These are phyloP conservation scores for Hypomontagnella submonticulosa DNA, from an alignment of 495 filamentous ascomycete genomes.

Conservation along the genomic window DNA sequence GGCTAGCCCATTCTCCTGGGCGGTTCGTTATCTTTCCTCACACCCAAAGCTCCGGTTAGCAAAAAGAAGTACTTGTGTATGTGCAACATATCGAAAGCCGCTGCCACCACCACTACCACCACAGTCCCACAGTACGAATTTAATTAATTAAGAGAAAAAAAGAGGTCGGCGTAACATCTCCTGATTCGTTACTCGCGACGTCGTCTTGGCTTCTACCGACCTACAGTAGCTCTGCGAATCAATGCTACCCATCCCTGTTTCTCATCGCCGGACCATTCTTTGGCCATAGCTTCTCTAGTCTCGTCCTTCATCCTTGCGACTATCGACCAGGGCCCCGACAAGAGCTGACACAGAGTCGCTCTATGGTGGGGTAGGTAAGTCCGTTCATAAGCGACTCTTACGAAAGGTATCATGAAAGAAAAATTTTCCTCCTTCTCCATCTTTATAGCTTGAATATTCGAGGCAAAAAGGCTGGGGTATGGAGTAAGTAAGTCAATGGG, in stretches of 20 bases:
- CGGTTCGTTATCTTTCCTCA: slow-evolving; percentile 37
- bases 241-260: slow-evolving; percentile 27
- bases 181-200: slow-evolving; percentile 32
- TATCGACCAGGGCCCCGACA: slow-evolving; percentile 14
- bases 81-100: slow-evolving; percentile 1
- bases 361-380: slow-evolving; percentile 17
- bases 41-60: slow-evolving; percentile 12
- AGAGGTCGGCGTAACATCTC: slow-evolving; percentile 14
- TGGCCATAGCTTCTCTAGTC: slow-evolving; percentile 39
- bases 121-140: slow-evolving; percentile 30
- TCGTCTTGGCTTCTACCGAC: slow-evolving; percentile 36
- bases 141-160: not conserved
- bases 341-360: slow-evolving; percentile 15
- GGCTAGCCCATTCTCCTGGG: slow-evolving; percentile 23
- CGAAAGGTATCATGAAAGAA: slow-evolving; percentile 6
- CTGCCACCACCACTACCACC: slow-evolving; percentile 1
- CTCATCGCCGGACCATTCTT: slow-evolving; percentile 3
- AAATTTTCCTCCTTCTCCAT: slow-evolving; percentile 28
- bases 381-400: slow-evolving; percentile 21
- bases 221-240: slow-evolving; percentile 27
- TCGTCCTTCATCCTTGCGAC: slow-evolving; percentile 16
- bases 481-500: slow-evolving; percentile 36
- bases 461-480: slow-evolving; percentile 24
- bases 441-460: slow-evolving; percentile 3
- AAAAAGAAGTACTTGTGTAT: slow-evolving; percentile 1